Conservation (phyloP, 2,329 filamentous ascomycete species). For the Arthroderma sp. region DNA sequence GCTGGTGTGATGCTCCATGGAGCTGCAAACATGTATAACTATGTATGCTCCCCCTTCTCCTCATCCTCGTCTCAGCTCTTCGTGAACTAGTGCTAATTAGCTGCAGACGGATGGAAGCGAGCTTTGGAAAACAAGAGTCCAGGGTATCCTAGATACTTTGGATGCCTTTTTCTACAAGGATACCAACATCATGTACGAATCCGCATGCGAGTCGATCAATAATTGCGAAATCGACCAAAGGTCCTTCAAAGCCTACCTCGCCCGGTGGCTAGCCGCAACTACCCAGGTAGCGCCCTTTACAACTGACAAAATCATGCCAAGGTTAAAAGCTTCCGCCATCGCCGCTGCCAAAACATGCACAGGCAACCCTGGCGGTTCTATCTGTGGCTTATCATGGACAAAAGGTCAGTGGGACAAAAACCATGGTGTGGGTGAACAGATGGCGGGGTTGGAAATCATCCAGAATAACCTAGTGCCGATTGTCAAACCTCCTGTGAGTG, state of each 20-base stretch:
- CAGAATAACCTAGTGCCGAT: slow-evolving; percentile 44
- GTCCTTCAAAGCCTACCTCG: slow-evolving; percentile 58
- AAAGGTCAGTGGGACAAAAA: slow-evolving; percentile 40
- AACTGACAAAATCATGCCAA: slow-evolving; percentile 40
- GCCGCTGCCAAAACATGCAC: slow-evolving; percentile 52
- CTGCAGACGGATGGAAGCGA: slow-evolving; percentile 26
- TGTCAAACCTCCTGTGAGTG: slow-evolving; percentile 38
- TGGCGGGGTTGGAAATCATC: slow-evolving; percentile 52
- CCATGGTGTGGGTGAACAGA: slow-evolving; percentile 54
- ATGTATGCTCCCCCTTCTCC: slow-evolving; percentile 22
- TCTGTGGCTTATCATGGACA: slow-evolving; percentile 54
- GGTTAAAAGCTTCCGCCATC: slow-evolving; percentile 44
- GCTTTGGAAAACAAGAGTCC: slow-evolving; percentile 44
- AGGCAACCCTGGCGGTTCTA: slow-evolving; percentile 43
- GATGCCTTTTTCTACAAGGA: slow-evolving; percentile 39
- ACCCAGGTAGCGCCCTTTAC: slow-evolving; percentile 51
- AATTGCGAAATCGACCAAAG: slow-evolving; percentile 59
- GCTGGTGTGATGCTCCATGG: slow-evolving; percentile 47
- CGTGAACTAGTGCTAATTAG: slow-evolving; percentile 11
- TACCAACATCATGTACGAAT: slow-evolving; percentile 46
- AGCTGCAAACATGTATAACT: slow-evolving; percentile 56
- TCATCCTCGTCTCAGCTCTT: neutral
- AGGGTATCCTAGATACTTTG: slow-evolving; percentile 41
- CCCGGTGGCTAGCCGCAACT: slow-evolving; percentile 50
- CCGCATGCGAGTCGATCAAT: slow-evolving; percentile 47